Conservation (phyloP, 192 early-diverging fungal genomes). For the Podila epigama region DNA sequence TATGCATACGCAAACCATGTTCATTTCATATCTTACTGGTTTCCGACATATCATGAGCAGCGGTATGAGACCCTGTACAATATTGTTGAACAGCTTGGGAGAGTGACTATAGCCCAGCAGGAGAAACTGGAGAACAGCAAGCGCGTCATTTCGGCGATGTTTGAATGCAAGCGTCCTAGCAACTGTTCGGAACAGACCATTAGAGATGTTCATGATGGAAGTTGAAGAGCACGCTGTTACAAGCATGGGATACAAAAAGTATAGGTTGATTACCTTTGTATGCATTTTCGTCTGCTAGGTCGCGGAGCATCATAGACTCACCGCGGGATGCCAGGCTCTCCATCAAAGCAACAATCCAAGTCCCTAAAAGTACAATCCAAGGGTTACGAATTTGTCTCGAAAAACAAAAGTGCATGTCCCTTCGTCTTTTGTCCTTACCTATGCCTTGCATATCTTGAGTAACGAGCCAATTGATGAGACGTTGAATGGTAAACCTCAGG, state of each 20-base stretch:
- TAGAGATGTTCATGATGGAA: too few species aligned
- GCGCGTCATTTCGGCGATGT: conserved; percentile 32
- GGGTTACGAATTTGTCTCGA: not conserved
- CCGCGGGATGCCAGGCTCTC: conserved; percentile 41
- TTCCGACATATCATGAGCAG: conserved; percentile 24
- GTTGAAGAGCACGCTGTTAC: too few species aligned
- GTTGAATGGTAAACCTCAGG: conserved; percentile 21
- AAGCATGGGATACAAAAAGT: not conserved
- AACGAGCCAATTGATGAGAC: conserved; percentile 40
- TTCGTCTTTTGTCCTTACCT: conserved; percentile 3
- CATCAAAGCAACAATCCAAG: conserved; percentile 42
- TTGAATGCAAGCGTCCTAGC: conserved; percentile 20
- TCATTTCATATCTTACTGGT: conserved; percentile 4
- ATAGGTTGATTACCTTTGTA: conserved; percentile 27
- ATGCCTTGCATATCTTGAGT: conserved; percentile 26
- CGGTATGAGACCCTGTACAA: conserved; percentile 27
- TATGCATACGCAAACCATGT: too few species aligned
- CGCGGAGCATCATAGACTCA: conserved; percentile 36
- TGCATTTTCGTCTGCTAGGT: conserved; percentile 28
- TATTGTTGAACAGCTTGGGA: conserved; percentile 35
- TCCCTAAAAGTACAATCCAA: conserved; percentile 3
- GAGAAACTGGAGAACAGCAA: conserved; percentile 28
- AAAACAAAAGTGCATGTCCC: not conserved
- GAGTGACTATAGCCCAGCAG: conserved; percentile 53
- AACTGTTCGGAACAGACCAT: conserved; percentile 1